Evolutionary conservation across 1,284 basidiomycete species (phyloP).

Genomic region (Pulchroboletus neoregius): DNA sequence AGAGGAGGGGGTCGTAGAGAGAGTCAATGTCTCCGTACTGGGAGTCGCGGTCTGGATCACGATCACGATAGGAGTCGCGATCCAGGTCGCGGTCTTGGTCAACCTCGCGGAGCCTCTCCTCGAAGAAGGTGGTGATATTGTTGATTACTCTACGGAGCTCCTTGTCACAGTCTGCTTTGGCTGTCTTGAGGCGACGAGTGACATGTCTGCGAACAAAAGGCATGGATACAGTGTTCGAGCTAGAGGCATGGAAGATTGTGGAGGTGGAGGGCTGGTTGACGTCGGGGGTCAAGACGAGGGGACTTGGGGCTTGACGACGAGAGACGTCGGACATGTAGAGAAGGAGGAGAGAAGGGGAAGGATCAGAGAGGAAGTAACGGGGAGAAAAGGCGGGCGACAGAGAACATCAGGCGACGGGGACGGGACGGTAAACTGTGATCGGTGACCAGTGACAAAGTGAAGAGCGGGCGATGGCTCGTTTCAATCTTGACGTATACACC

Average conservation of each 20-base stretch:
- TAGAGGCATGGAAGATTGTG: constrained; percentile 45
- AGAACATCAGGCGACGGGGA: constrained; percentile 21
- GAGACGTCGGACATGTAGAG: constrained; percentile 28
- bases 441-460: constrained; percentile 20
- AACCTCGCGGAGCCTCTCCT: constrained; percentile 76
- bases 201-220: constrained; percentile 93
- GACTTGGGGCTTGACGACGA: constrained; percentile 69
- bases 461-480: constrained; percentile 15
- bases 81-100: constrained; percentile 63
- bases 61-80: constrained; percentile 53
- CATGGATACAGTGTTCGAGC: constrained; percentile 76
- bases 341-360: background rate
- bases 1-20: constrained; percentile 56
- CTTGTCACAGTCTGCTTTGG: constrained; percentile 95
- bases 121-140: constrained; percentile 91
- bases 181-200: constrained; percentile 86
- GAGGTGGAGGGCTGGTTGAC: constrained; percentile 44
- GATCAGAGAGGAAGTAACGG: constrained; percentile 12
- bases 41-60: constrained; percentile 45
- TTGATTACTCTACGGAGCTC: constrained; percentile 90
- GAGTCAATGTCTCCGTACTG: constrained; percentile 51
- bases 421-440: constrained; percentile 13
- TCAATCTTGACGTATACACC: constrained; percentile 8
- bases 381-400: constrained; percentile 4
- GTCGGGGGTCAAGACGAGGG: constrained; percentile 72